Evolutionary conservation across 768 basidiomycete genomes (phyloP).

Genomic region (Sarcodon aspratus): DNA sequence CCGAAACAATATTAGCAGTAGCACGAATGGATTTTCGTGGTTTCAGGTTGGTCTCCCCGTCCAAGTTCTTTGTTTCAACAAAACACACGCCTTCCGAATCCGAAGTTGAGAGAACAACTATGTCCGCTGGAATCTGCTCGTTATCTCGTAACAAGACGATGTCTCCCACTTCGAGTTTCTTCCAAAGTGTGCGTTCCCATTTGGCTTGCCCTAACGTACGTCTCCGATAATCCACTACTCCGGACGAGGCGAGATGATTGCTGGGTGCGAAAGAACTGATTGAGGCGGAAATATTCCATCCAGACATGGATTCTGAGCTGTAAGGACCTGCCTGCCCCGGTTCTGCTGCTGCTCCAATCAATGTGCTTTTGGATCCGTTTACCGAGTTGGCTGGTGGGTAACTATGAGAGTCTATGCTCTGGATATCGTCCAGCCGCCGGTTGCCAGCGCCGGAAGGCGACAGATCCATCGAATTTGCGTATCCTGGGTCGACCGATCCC

Average conservation of each 20-base stretch:
- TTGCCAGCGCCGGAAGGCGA: conserved; percentile 29
- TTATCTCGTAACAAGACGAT: conserved; percentile 83
- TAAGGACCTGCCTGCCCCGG: not conserved
- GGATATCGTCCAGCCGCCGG: conserved; percentile 53
- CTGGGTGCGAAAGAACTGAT: conserved; percentile 3
- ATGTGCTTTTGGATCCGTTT: conserved; percentile 4
- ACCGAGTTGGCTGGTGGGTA: conserved; percentile 37
- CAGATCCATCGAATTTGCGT: conserved; percentile 27
- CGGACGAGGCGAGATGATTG: conserved; percentile 38
- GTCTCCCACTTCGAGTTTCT: conserved; percentile 98
- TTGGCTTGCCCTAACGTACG: conserved; percentile 57
- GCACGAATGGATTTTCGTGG: conserved; percentile 66
- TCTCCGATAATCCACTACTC: conserved; percentile 76
- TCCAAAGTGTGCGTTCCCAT: conserved; percentile 97
- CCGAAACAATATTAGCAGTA: conserved; percentile 63
- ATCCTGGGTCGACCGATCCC: conserved; percentile 21
- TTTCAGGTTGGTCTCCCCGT: conserved; percentile 97
- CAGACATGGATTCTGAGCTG: not conserved
- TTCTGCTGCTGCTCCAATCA: not conserved
- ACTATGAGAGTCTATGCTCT: conserved; percentile 52
- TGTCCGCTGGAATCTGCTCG: conserved; percentile 94
- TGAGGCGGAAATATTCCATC: conserved; percentile 2
- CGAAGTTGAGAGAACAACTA: conserved; percentile 85
- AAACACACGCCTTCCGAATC: conserved; percentile 90
- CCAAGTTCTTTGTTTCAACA: conserved; percentile 95